Percentiles rank a stretch among this genome's conserved stretches.
These are phyloP conservation scores for Takashimella koratensis DNA, from an alignment of 1,284 basidiomycete genomes.

Conservation along the genomic window DNA sequence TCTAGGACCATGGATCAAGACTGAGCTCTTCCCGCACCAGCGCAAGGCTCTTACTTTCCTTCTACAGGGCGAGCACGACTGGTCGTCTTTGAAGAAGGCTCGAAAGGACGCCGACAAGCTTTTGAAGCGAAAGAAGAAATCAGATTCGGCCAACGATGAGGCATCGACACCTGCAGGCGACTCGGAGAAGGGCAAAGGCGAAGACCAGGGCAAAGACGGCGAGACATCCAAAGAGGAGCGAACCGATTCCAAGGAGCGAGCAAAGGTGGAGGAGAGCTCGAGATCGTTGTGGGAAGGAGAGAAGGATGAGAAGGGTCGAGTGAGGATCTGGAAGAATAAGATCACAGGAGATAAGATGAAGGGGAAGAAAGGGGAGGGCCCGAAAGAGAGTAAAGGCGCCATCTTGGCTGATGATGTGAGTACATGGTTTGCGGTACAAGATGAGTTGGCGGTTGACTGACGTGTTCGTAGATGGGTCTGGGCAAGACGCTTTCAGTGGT, in stretches of 20 bases:
- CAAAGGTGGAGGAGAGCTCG: conserved; percentile 23
- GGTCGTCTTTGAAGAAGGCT: conserved; percentile 37
- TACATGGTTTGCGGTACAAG: conserved; percentile 15
- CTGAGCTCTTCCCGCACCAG: conserved; percentile 93
- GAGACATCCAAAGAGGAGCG: conserved; percentile 17
- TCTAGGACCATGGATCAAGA: conserved; percentile 78
- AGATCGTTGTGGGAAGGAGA: conserved; percentile 41
- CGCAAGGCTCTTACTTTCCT: conserved; percentile 96
- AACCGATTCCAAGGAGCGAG: conserved; percentile 9
- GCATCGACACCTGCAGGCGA: conserved; percentile 8
- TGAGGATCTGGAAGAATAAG: conserved; percentile 69
- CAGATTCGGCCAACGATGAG: conserved; percentile 12
- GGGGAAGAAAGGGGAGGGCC: conserved; percentile 53
- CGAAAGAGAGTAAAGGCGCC: conserved; percentile 76
- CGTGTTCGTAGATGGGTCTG: conserved; percentile 75
- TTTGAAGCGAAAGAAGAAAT: conserved; percentile 23
- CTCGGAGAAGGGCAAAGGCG: conserved; percentile 4
- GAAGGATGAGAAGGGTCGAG: conserved; percentile 55
- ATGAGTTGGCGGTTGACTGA: conserved; percentile 16
- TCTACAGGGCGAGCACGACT: conserved; percentile 73
- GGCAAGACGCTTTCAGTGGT: conserved; percentile 95
- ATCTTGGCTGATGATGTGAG: conserved; percentile 91
- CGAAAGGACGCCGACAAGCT: conserved; percentile 32
- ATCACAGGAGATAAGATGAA: conserved; percentile 76
- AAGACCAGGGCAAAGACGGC: conserved; percentile 7